Conservation (phyloP, 148 eudicot species). For the Cornus controversa region DNA sequence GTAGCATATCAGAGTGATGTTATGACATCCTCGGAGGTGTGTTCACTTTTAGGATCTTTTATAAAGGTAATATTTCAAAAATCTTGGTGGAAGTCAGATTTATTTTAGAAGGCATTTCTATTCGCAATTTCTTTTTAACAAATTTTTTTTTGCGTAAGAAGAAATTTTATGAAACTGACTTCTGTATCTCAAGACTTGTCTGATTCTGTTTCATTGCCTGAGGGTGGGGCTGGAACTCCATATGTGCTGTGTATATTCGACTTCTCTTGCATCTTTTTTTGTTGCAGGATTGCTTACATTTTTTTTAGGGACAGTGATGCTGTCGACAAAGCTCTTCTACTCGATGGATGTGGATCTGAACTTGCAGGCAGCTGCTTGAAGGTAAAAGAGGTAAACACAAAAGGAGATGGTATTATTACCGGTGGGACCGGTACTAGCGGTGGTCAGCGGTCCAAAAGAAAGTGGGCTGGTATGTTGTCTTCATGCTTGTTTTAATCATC, state of each 20-base stretch:
- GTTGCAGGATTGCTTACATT: constrained; percentile 17
- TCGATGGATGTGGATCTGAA: constrained; percentile 20
- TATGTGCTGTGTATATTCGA: background rate
- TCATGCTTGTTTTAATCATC: no score
- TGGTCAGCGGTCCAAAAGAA: background rate
- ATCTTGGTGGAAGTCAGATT: no score
- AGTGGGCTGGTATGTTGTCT: background rate
- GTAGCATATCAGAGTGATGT: no score
- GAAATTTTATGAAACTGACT: no score
- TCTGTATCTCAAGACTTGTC: no score
- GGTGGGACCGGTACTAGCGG: background rate
- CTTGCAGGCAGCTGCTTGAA: background rate
- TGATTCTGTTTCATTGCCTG: no score
- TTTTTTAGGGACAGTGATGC: background rate
- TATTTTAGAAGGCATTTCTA: no score
- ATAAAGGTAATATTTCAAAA: no score
- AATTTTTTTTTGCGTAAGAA: no score
- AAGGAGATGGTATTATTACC: background rate
- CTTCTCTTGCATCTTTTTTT: background rate
- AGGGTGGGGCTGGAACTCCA: background rate
- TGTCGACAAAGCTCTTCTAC: constrained; percentile 4
- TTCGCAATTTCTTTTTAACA: no score
- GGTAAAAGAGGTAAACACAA: constrained; percentile 11
- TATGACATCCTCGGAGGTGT: no score
- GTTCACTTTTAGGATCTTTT: no score